A percentile compares a stretch with the other conserved stretches of the same genome.
Conservation (phyloP, 2,329 filamentous ascomycete genomes). For the Stagonosporopsis chrysanthemi region DNA sequence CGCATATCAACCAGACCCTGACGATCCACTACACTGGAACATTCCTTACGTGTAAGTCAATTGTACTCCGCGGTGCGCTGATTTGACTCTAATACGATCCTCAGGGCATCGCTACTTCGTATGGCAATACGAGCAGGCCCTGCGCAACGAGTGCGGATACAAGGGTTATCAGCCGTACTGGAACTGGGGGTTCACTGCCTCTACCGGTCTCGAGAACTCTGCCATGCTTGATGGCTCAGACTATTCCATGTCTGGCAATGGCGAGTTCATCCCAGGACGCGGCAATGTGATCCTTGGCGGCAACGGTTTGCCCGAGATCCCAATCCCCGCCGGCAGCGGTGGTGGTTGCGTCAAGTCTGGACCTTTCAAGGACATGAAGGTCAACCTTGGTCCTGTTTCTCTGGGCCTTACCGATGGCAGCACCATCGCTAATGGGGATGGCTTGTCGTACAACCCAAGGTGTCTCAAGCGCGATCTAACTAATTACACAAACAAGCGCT, state of each 20-base stretch:
- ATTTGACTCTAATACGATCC: slow-evolving; percentile 10
- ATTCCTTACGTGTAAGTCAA: slow-evolving; percentile 22
- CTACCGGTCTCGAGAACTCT: slow-evolving; percentile 53
- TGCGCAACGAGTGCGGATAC: slow-evolving; percentile 54
- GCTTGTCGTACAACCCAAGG: slow-evolving; percentile 27
- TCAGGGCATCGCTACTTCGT: slow-evolving; percentile 53
- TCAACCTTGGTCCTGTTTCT: slow-evolving; percentile 28
- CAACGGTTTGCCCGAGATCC: slow-evolving; percentile 34
- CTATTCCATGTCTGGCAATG: slow-evolving; percentile 57
- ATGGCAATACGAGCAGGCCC: slow-evolving; percentile 52
- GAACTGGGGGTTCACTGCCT: slow-evolving; percentile 61
- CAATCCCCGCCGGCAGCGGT: slow-evolving; percentile 58
- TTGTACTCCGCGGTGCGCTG: too few relatives aligned
- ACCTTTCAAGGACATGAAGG: slow-evolving; percentile 56
- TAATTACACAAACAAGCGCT: slow-evolving; percentile 32
- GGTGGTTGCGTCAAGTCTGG: slow-evolving; percentile 63
- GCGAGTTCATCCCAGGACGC: slow-evolving; percentile 42
- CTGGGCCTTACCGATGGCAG: slow-evolving; percentile 25
- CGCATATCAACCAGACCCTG: slow-evolving; percentile 47
- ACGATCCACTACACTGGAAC: slow-evolving; percentile 47
- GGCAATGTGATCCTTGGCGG: slow-evolving; percentile 37
- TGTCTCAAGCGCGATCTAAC: slow-evolving; percentile 41
- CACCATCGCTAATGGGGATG: slow-evolving; percentile 38
- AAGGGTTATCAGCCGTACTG: slow-evolving; percentile 56
- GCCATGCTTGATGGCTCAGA: slow-evolving; percentile 64